A percentile compares a stretch with the other conserved stretches of the same genome.
Evolutionary conservation across 1,284 basidiomycete genomes (phyloP).

Genomic region (Trichosporon asahii): DNA sequence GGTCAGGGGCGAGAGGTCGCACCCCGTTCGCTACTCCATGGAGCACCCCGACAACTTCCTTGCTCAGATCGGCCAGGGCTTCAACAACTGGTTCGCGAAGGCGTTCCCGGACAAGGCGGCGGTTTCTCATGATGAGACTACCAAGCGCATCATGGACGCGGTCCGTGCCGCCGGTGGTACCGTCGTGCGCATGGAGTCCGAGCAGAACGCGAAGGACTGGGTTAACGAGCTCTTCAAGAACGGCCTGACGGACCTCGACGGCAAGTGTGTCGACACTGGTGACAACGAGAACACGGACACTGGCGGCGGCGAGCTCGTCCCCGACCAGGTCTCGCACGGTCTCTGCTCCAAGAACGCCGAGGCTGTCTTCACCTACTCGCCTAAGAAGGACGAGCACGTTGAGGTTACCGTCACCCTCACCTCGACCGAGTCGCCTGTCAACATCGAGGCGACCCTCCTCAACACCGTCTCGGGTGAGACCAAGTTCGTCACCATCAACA

Average conservation of each 20-base stretch:
- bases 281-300: slow-evolving; percentile 3
- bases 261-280: slow-evolving; percentile 1
- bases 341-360: slow-evolving; percentile 13
- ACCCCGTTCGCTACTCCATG: no score
- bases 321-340: slow-evolving; percentile 11
- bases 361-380: slow-evolving; percentile 13
- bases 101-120: no score
- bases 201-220: neutral
- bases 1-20: no score
- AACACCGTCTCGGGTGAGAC: slow-evolving; percentile 13
- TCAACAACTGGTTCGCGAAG: no score
- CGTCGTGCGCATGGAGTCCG: neutral
- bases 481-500: neutral
- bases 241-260: slow-evolving; percentile 17
- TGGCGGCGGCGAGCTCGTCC: no score
- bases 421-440: slow-evolving; percentile 12
- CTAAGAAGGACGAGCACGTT: slow-evolving; percentile 5
- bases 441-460: neutral
- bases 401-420: slow-evolving; percentile 7
- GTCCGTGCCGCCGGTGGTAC: slow-evolving; percentile 7
- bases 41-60: no score
- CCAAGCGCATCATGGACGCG: neutral
- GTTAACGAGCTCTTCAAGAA: slow-evolving; percentile 8
- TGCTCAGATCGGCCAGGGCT: no score
- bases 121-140: no score